Percentiles rank a stretch among this genome's conserved stretches.
Evolutionary conservation across 2,329 filamentous ascomycete species (phyloP).

Genomic region (Dothideomycetes sp.): DNA sequence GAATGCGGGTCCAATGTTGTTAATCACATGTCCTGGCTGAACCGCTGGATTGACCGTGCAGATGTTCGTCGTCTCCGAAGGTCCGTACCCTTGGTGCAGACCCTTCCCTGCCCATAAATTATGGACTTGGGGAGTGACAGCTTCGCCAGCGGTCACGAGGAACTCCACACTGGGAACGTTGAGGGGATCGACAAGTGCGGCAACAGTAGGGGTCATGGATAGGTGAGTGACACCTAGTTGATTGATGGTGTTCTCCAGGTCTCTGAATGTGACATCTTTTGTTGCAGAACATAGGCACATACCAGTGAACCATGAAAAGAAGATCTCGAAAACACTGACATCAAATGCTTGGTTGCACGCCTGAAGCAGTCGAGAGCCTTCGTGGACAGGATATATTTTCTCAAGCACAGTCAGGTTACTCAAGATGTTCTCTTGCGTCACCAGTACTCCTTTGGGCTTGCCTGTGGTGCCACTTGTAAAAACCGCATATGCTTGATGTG

Average conservation of each 20-base stretch:
- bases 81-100: constrained; percentile 73
- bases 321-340: constrained; percentile 82
- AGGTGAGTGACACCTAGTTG: constrained; percentile 61
- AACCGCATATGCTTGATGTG: constrained; percentile 61
- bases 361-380: constrained; percentile 57
- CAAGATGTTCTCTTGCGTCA: constrained; percentile 65
- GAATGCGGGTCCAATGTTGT: constrained; percentile 67
- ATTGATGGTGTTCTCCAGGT: constrained; percentile 59
- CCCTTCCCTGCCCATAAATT: constrained; percentile 55
- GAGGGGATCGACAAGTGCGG: constrained; percentile 56
- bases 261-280: constrained; percentile 63
- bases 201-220: constrained; percentile 77
- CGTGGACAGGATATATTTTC: constrained; percentile 50
- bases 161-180: constrained; percentile 63
- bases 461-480: constrained; percentile 81
- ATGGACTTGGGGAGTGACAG: constrained; percentile 61
- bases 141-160: constrained; percentile 71
- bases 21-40: constrained; percentile 45
- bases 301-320: constrained; percentile 69
- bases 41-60: constrained; percentile 62
- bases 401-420: constrained; percentile 62
- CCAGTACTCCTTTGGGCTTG: constrained; percentile 64
- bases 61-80: constrained; percentile 80
- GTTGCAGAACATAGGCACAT: constrained; percentile 67
- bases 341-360: constrained; percentile 79